Percentiles rank a stretch among this genome's conserved stretches.
Conservation (phyloP, 345 rosid species). For the Schrenkiella parvula region DNA sequence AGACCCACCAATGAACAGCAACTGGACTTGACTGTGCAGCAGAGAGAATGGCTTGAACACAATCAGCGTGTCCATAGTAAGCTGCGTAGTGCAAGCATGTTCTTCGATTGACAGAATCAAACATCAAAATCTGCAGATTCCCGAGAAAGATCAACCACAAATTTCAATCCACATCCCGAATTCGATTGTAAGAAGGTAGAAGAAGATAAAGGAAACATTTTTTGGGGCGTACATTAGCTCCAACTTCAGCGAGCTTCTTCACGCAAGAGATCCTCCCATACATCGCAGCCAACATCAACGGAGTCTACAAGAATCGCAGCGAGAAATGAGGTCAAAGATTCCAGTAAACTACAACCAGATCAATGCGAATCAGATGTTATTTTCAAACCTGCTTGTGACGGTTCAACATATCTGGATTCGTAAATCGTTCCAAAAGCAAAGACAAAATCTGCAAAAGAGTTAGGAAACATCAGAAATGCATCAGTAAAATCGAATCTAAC, state of each 20-base stretch:
- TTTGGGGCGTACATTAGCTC: conserved; percentile 72
- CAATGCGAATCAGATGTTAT: not conserved
- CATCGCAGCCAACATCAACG: conserved; percentile 98
- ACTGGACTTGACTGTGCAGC: conserved; percentile 80
- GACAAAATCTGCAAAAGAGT: conserved; percentile 66
- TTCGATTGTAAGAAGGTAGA: not conserved
- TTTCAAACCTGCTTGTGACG: conserved; percentile 82
- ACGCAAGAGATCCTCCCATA: conserved; percentile 80
- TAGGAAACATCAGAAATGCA: not conserved
- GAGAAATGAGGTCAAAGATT: conserved; percentile 9
- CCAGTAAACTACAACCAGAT: not conserved
- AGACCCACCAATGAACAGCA: conserved; percentile 68
- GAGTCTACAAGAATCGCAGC: conserved; percentile 49
- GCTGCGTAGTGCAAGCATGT: conserved; percentile 98
- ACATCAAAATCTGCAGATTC: conserved; percentile 69
- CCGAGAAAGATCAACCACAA: not conserved
- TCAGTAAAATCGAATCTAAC: conserved; percentile 19
- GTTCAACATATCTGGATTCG: conserved; percentile 77
- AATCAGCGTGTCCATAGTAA: conserved; percentile 75
- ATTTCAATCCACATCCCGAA: not conserved
- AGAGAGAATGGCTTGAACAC: conserved; percentile 76
- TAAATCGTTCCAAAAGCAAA: conserved; percentile 65
- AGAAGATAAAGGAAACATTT: not conserved
- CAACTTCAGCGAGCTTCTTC: conserved; percentile 82
- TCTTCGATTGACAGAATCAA: conserved; percentile 83